Conservation (phyloP, 225 moss, liverwort and hornwort genomes). For the Bryum argenteum region DNA sequence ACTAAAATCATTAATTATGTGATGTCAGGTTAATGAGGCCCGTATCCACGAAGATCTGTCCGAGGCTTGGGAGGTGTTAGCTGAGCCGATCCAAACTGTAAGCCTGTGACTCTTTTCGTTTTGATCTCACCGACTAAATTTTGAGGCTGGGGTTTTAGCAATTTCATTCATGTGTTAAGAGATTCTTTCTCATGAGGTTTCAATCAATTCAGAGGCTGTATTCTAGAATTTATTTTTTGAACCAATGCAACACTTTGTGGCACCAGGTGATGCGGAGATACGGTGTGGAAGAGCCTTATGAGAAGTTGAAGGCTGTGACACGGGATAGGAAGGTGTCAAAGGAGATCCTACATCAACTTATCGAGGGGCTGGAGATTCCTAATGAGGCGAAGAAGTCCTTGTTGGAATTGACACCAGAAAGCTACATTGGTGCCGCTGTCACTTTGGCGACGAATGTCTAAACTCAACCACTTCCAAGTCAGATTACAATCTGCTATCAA, state of each 20-base stretch:
- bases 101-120: slow-evolving; percentile 1
- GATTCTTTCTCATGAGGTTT: no score
- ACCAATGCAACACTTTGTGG: background rate
- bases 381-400: slow-evolving; percentile 58
- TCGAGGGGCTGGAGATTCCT: slow-evolving; percentile 74
- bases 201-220: background rate
- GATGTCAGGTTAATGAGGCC: slow-evolving; percentile 64
- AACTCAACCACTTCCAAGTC: background rate
- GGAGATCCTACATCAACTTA: slow-evolving; percentile 66
- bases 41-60: slow-evolving; percentile 70
- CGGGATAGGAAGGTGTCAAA: slow-evolving; percentile 80
- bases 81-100: slow-evolving; percentile 96
- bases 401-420: slow-evolving; percentile 66
- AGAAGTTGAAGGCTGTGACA: slow-evolving; percentile 83
- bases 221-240: background rate
- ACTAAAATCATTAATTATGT: slow-evolving; percentile 11
- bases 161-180: no score
- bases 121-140: no score
- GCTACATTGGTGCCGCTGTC: slow-evolving; percentile 71
- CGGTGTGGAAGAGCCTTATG: slow-evolving; percentile 81
- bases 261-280: slow-evolving; percentile 85
- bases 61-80: slow-evolving; percentile 84
- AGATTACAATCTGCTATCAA: background rate
- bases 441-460: slow-evolving; percentile 62
- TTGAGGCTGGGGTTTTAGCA: no score